Base-by-base conservation (phyloP, 2,329 filamentous ascomycete genomes). In the Alternaria alternata region DNA sequence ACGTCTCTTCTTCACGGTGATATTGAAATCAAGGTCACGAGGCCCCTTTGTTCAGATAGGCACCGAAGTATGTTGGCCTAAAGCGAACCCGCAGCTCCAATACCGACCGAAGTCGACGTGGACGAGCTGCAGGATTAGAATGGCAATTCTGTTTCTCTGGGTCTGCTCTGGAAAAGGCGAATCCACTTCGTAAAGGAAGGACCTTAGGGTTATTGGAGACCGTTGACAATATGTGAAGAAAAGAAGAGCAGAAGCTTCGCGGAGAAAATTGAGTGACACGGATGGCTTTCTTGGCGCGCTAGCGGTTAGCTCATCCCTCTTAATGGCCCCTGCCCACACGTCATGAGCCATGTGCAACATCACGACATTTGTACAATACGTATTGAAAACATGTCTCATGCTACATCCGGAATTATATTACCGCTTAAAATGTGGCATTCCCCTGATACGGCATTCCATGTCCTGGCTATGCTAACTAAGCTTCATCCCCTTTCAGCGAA, bases 31-130 rank as follows among this genome's bases (percentile, higher is more conserved):
- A 46, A 42, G 8, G 28, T 48, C 26, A 11, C 4, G 26, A 32
- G 5, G 12, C 34, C 22, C 43, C 32, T 34, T 8, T 26, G 16
- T 18, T 22, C 52, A 41, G 32, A 39, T 16, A 52, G 43, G 51
- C 24, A 24, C 14, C 34, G 34, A 48, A 8, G 48, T 54, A 75
- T 78, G 75, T 78, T 67, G 73, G 75, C 76, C 73, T 76, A 77
- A 78, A 78, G 76, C 76, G 76, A 78, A 78, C 71, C 76, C 72
- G 67, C 65, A 73, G 70, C 70, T 71, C 75, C 73, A 63, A 77
- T 68, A 74, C 65, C 68, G 66, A 72, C 74, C 63, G 49, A 66
- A 68, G 72, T 72, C 74, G 70, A 72, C 74, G 74, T 62, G 68
- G 61, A 54, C 66, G 67, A 77, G 65, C 71, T 70, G 73, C 73